Evolutionary conservation across 345 rosid genomes (phyloP), one percentile per base, ranked within the genome.

Genomic region (Ceriops decandra): DNA sequence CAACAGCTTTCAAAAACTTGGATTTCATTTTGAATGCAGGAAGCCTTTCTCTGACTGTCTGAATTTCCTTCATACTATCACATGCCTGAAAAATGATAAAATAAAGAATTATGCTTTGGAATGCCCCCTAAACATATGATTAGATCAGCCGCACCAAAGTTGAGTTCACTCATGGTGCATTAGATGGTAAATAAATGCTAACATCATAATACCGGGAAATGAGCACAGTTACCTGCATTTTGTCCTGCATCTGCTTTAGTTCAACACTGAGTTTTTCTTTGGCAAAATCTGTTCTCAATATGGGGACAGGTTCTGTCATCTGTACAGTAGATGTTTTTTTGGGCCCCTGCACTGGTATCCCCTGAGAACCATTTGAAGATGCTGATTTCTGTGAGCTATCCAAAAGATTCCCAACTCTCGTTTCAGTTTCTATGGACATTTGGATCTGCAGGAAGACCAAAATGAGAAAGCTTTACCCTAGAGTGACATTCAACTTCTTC

Each of bases 381-480:
- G 58, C 77, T 61, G 75, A 56, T 62, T 73, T 77, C 62, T 76
- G 84, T 49, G 90, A 84, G 73, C 80, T 81, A 62, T 75, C 84
- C 79, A 95, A 75, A 77, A 91, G 93, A 74, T 74, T 84, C 58
- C 91, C 96, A 76, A 95, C 88, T 82, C 87, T 84, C 82, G 81
- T 85, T 82, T 89, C 93, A 27, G 87, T 91, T 78, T 91, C 97
- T 5, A 81, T 82, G 57, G 99, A 90, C 96, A 95, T 91, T 69
- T 56, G 85, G 78, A 91, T 89, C 99, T 95, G 86, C 66, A 85
- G 58, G 69, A 70, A 76, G 54, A 61, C 58, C 52, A 8, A 7
- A 54, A 56, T 60, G 59, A 58, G 66, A 28, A 59, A 54, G 11
- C 20, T 21, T 19, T 22, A 54, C 5, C 31, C 28, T 52, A 21